phyloP scores from a whole-genome alignment of 2,329 filamentous ascomycete genomes.

The Fusarium sp. region DNA sequence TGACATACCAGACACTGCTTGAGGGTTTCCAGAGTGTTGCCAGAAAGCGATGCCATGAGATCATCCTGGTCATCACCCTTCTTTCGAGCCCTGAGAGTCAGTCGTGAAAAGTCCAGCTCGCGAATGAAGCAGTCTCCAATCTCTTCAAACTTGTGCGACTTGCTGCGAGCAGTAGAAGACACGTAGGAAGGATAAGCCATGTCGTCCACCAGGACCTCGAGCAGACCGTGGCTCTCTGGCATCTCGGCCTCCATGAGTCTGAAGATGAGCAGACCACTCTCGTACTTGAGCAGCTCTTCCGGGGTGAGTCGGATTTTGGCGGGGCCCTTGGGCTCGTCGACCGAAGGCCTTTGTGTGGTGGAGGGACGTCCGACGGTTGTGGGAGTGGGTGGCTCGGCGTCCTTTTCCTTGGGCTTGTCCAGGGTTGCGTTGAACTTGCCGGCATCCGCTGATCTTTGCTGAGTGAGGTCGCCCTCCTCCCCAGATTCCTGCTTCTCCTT shows the following conservation, averaged over 20 bases:
- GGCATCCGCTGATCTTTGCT: conserved; percentile 44
- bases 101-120: conserved; percentile 93
- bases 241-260: conserved; percentile 91
- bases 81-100: conserved; percentile 86
- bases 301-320: conserved; percentile 80
- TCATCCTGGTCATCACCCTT: conserved; percentile 79
- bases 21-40: conserved; percentile 84
- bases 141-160: conserved; percentile 80
- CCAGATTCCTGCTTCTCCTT: conserved; percentile 29
- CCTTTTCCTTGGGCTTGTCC: conserved; percentile 43
- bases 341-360: conserved; percentile 44
- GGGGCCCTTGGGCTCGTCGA: conserved; percentile 61
- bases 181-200: conserved; percentile 90
- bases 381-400: conserved; percentile 42
- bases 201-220: conserved; percentile 94
- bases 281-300: conserved; percentile 83
- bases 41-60: conserved; percentile 80
- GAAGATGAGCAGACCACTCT: conserved; percentile 93
- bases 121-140: conserved; percentile 95
- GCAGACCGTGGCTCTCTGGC: conserved; percentile 73
- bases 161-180: conserved; percentile 76
- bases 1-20: conserved; percentile 80
- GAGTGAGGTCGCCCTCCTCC: conserved; percentile 24
- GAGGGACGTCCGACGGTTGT: conserved; percentile 58
- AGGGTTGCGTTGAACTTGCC: conserved; percentile 56